Base-by-base conservation (phyloP, 768 basidiomycete species). In the Hypholoma fasciculare region DNA sequence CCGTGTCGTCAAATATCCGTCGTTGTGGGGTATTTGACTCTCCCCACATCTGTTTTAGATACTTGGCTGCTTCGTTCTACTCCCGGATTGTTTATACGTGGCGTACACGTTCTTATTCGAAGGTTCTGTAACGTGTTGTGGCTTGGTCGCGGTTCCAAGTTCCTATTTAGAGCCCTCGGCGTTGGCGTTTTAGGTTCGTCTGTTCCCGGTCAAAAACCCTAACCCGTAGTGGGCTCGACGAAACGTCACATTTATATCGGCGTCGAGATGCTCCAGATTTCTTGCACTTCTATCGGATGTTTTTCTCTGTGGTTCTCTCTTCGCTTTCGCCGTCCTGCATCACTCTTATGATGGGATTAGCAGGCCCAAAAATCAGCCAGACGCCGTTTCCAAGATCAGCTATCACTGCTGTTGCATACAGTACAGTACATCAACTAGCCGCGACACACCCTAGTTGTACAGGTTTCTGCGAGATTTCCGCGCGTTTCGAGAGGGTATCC, bases 401-500 rank as follows among this genome's bases (percentile, higher is more conserved):
- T n/a, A 49, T 49, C 48, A 49, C 7, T 30, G 6, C 23, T 13
- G 9, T 27, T 19, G 12, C 42, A 54, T 42, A 40, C 16, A 17
- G 37, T 46, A 9, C 19, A 17, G 13, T 23, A 14, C 14, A 46
- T 34, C 16, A 49, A 40, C 48, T 42, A 30, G 6, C 42, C 17
- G 37, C 30, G 48, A 17, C 26, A 17, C 36, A 26, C 26, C 44
- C 39, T 36, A 16, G 26, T 44, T 38, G 42, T 42, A 20, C 49
- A 42, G 13, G 30, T 40, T 54, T 57, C 43, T 54, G 62, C 66
- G 66, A 67, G 56, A 63, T 67, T 67, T 67, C 53, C 14, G 62
- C 63, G 66, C 53, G 48, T 54, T 58, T 8, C 16, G 43, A 36
- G 38, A 12, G 50, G 51, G 14, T 38, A n/a, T 20, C 30, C 19